Base-by-base conservation (phyloP, 164 flowering plant genomes). In the Vitis labrusca region DNA sequence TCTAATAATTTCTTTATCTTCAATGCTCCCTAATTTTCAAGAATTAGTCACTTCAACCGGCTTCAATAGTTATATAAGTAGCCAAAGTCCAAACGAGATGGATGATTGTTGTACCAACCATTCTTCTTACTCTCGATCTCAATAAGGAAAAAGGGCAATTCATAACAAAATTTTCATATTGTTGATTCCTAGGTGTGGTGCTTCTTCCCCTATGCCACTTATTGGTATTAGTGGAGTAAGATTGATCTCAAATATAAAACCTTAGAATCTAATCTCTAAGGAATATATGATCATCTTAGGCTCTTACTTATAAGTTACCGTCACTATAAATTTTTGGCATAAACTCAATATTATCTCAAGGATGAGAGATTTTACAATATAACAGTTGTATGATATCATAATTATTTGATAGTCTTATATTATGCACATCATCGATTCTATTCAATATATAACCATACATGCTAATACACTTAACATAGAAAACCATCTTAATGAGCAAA, bases 131-230 rank as follows among this genome's bases (percentile, higher is more conserved):
- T 63, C 66, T 23, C 53, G 0, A 47, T 23, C 53, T 54, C 19
- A 52, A 9, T 44, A 47, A 47, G n/a, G 66, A 57, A 63, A 63
- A 1, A 0, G 66, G 13, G 27, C 47, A 63, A 47, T 63, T 63
- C 48, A 63, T 63, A 63, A 63, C 66, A 63, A 63, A 47, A 52
- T 63, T 48, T 63, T 63, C 0, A 6, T 63, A 19, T 37, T 63
- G 1, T 63, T 63, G 52, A 44, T 48, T 63, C 52, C 50, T 63
- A 32, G 65, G 65, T 63, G 52, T 63, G 11, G 65, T 44, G 51
- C 23, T 63, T 47, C 52, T 63, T 37, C 65, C 50, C 50, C 65
- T 44, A 37, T 63, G 51, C 65, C 10, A 1, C 65, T 15, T 63
- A 63, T 63, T 63, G 9, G 49, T 63, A 63, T 19, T 63, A 63